Conservation (phyloP, 495 filamentous ascomycete genomes). For the Filosporella fistucella region DNA sequence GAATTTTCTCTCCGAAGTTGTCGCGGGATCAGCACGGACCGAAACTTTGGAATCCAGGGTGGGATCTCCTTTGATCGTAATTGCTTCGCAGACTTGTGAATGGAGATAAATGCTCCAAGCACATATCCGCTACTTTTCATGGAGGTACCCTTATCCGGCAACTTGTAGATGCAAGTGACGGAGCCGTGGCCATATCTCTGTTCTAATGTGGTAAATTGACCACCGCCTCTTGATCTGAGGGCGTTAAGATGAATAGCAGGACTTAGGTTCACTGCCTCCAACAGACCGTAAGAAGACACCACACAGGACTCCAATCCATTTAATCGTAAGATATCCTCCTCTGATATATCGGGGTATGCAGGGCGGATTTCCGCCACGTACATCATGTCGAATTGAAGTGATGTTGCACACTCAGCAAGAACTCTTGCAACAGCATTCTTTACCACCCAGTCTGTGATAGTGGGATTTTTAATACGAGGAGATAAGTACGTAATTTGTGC, state of each 20-base stretch:
- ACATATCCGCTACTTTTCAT: no score
- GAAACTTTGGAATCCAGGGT: no score
- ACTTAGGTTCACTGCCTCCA: neutral
- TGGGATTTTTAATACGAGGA: neutral
- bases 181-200: no score
- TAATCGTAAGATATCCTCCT: slow-evolving; percentile 6
- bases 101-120: no score
- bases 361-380: slow-evolving; percentile 11
- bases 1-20: no score
- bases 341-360: neutral
- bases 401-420: neutral
- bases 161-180: no score
- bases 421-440: slow-evolving; percentile 3
- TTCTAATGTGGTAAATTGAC: no score
- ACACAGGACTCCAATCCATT: slow-evolving; percentile 1
- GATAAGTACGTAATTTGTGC: no score
- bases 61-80: no score
- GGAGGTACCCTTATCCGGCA: no score
- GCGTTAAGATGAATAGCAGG: neutral
- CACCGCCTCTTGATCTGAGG: slow-evolving; percentile 3
- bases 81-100: no score
- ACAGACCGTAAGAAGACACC: slow-evolving; percentile 8
- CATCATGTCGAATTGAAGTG: slow-evolving; percentile 6
- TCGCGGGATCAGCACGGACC: no score
- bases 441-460: neutral